Conservation (phyloP, 176 grass and related monocot species). For the Avena atlantica region DNA sequence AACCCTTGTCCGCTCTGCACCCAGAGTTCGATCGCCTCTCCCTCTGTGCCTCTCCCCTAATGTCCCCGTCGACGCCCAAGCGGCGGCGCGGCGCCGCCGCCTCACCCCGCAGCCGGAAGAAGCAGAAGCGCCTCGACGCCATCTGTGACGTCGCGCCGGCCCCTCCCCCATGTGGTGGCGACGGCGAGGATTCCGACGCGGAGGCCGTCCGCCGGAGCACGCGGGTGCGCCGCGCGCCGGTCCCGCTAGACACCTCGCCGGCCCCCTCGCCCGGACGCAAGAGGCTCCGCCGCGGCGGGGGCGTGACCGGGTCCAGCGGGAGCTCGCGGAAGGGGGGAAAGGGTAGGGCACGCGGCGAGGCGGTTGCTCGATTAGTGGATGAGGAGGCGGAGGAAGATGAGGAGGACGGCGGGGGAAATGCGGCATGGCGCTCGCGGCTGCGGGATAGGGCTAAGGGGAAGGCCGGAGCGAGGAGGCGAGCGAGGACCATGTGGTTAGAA, state of each 20-base stretch:
- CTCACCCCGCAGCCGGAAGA: conserved; percentile 62
- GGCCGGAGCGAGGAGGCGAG: conserved; percentile 41
- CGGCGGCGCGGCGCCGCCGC: conserved; percentile 57
- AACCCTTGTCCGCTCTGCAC: conserved; percentile 30
- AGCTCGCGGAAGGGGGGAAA: conserved; percentile 50
- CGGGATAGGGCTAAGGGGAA: conserved; percentile 78
- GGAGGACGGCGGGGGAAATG: conserved; percentile 43
- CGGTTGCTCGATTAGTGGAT: conserved; percentile 25
- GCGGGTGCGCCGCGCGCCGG: conserved; percentile 73
- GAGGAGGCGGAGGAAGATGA: conserved; percentile 42
- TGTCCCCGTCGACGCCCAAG: conserved; percentile 56
- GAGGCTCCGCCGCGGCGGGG: conserved; percentile 44
- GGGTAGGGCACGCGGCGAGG: conserved; percentile 34
- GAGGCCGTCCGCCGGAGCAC: conserved; percentile 71
- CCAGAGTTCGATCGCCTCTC: conserved; percentile 14
- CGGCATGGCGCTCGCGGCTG: conserved; percentile 62
- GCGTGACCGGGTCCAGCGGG: conserved; percentile 42
- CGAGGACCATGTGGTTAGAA: conserved; percentile 46
- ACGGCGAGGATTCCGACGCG: conserved; percentile 37
- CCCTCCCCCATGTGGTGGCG: conserved; percentile 28
- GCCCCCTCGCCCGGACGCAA: conserved; percentile 64
- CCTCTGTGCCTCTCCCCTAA: neutral
- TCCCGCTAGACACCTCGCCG: conserved; percentile 80
- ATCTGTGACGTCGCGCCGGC: conserved; percentile 61
- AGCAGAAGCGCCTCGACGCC: conserved; percentile 91